These are phyloP conservation scores for Cercospora brassicicola DNA, from an alignment of 2,329 filamentous ascomycete genomes.

Conservation along the genomic window DNA sequence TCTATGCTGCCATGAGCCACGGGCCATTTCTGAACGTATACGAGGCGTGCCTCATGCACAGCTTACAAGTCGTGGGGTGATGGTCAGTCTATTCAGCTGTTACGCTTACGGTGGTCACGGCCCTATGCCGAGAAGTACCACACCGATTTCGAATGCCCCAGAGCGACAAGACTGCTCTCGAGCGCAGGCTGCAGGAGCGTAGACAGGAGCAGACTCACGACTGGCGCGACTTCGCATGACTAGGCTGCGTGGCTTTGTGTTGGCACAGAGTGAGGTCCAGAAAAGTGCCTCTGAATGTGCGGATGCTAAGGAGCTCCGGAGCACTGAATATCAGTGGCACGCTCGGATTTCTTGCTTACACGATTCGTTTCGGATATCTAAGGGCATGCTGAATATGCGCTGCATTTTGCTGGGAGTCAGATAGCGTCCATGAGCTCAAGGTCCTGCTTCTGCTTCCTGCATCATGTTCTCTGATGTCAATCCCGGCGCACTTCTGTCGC, in stretches of 20 bases:
- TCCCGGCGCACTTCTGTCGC: too few species aligned
- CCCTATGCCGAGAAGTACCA: not conserved
- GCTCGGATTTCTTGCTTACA: not conserved
- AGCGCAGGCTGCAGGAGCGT: not conserved
- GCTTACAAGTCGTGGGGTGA: not conserved
- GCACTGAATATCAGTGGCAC: not conserved
- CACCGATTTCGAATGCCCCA: not conserved
- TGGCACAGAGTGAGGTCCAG: not conserved
- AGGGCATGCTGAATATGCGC: not conserved
- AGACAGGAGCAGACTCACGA: not conserved
- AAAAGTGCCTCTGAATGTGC: not conserved
- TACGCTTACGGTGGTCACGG: not conserved
- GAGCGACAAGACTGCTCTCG: not conserved
- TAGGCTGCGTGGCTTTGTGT: not conserved
- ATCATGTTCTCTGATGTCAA: too few species aligned
- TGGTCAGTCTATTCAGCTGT: not conserved
- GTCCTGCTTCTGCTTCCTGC: too few species aligned
- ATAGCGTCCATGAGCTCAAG: too few species aligned
- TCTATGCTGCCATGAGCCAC: not conserved
- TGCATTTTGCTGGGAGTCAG: too few species aligned
- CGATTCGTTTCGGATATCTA: not conserved
- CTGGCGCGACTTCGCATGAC: not conserved
- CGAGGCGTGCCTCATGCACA: not conserved
- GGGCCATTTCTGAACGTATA: not conserved
- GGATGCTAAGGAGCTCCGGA: not conserved